Conservation (phyloP, 768 basidiomycete species). For the Boletus vinaceobasis region DNA sequence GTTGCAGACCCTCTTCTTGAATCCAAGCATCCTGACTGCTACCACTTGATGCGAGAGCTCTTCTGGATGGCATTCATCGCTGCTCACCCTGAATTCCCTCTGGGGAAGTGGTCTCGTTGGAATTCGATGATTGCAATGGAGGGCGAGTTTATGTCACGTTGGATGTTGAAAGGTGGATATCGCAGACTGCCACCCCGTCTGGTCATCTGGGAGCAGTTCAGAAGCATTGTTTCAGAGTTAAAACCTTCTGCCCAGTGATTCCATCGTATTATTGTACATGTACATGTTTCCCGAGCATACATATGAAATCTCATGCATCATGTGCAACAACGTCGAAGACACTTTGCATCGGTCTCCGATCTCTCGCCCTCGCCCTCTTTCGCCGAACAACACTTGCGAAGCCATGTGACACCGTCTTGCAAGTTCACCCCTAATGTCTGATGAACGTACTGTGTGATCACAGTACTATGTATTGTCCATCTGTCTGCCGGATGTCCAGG, state of each 20-base stretch:
- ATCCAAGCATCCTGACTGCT: not conserved
- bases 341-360: too few relatives aligned
- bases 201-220: not conserved
- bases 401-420: too few relatives aligned
- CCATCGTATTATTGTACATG: not conserved
- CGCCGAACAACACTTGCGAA: too few relatives aligned
- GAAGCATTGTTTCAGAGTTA: not conserved
- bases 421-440: not conserved
- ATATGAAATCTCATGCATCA: too few relatives aligned
- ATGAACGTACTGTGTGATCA: not conserved
- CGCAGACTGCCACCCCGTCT: too few relatives aligned
- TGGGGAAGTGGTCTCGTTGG: not conserved
- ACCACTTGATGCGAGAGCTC: not conserved
- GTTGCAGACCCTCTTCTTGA: not conserved
- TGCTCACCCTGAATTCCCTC: not conserved
- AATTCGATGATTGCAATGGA: not conserved
- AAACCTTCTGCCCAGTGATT: not conserved
- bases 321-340: too few relatives aligned
- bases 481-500: too few relatives aligned
- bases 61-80: not conserved
- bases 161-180: not conserved
- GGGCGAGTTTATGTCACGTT: not conserved
- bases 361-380: too few relatives aligned
- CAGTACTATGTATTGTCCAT: not conserved
- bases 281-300: too few relatives aligned